These are phyloP conservation scores for Hypoxylon sp. DNA, from an alignment of 2,329 filamentous ascomycete genomes.

Conservation along the genomic window DNA sequence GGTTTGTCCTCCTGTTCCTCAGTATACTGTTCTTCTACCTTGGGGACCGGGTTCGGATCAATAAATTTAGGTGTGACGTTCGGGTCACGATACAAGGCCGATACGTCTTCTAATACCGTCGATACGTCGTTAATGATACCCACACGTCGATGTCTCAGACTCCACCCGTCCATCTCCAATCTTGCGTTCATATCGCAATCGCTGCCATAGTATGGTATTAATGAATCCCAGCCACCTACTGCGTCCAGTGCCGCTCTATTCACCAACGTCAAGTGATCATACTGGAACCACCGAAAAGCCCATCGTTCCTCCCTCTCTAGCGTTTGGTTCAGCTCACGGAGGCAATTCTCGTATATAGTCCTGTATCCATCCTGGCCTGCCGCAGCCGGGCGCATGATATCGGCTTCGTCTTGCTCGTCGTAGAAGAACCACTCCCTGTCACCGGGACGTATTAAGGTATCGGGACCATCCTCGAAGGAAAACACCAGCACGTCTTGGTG, in stretches of 20 bases:
- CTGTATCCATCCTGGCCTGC: conserved; percentile 52
- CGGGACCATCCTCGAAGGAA: conserved; percentile 57
- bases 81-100: conserved; percentile 57
- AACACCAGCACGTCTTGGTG: conserved; percentile 66
- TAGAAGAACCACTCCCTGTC: conserved; percentile 53
- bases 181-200: conserved; percentile 65
- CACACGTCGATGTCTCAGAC: conserved; percentile 53
- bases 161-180: conserved; percentile 58
- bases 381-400: conserved; percentile 49
- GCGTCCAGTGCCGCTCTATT: conserved; percentile 62
- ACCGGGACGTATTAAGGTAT: conserved; percentile 48
- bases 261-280: conserved; percentile 65
- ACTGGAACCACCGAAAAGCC: conserved; percentile 58
- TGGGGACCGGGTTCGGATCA: conserved; percentile 55
- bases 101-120: conserved; percentile 58
- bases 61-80: conserved; percentile 51
- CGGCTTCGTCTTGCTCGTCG: conserved; percentile 52
- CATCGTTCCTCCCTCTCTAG: conserved; percentile 62
- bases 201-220: conserved; percentile 66
- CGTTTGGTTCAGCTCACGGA: conserved; percentile 52
- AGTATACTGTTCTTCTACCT: conserved; percentile 43
- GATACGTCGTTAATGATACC: conserved; percentile 60
- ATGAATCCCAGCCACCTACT: conserved; percentile 66
- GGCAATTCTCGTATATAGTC: conserved; percentile 54
- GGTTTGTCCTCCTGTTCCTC: conserved; percentile 44